Percentiles rank a stretch among this genome's conserved stretches.
These are phyloP conservation scores for Tricholoma hemisulphureum DNA, from an alignment of 768 basidiomycete genomes.

Conservation along the genomic window DNA sequence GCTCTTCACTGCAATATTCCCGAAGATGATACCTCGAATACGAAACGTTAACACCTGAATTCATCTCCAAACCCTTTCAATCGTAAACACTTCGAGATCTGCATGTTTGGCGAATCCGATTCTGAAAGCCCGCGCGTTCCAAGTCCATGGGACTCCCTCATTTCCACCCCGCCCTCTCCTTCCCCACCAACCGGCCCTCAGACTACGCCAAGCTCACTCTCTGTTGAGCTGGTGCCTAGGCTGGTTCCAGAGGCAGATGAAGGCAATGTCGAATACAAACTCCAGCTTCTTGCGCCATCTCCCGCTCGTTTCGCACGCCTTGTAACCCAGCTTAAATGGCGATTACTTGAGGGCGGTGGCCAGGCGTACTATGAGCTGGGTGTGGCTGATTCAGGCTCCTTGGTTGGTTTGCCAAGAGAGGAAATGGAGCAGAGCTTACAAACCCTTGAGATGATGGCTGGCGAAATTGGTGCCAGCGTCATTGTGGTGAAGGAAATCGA, in stretches of 20 bases:
- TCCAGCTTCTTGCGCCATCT: constrained; percentile 80
- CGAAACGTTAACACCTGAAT: constrained; percentile 3
- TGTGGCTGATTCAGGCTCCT: constrained; percentile 83
- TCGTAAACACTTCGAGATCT: not conserved
- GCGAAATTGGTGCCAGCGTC: constrained; percentile 89
- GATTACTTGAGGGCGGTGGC: constrained; percentile 80
- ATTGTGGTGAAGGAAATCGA: constrained; percentile 88
- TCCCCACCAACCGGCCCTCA: constrained; percentile 29
- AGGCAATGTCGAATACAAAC: constrained; percentile 94
- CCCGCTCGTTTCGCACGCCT: constrained; percentile 76
- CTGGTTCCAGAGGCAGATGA: constrained; percentile 78
- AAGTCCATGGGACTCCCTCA: constrained; percentile 80
- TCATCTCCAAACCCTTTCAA: too few relatives aligned
- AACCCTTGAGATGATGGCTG: constrained; percentile 92
- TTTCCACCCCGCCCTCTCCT: constrained; percentile 51
- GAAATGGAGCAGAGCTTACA: constrained; percentile 82
- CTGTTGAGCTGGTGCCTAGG: constrained; percentile 48
- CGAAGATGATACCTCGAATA: constrained; percentile 34
- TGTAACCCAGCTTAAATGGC: constrained; percentile 95
- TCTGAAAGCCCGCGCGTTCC: constrained; percentile 77
- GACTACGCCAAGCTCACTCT: constrained; percentile 31
- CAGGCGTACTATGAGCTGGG: constrained; percentile 82
- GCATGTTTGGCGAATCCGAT: constrained; percentile 82
- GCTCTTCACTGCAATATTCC: not conserved
- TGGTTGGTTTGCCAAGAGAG: constrained; percentile 70